A percentile compares a stretch with the other conserved stretches of the same genome.
Evolutionary conservation across 345 rosid species (phyloP).

Genomic region (Eucalyptus regnans): DNA sequence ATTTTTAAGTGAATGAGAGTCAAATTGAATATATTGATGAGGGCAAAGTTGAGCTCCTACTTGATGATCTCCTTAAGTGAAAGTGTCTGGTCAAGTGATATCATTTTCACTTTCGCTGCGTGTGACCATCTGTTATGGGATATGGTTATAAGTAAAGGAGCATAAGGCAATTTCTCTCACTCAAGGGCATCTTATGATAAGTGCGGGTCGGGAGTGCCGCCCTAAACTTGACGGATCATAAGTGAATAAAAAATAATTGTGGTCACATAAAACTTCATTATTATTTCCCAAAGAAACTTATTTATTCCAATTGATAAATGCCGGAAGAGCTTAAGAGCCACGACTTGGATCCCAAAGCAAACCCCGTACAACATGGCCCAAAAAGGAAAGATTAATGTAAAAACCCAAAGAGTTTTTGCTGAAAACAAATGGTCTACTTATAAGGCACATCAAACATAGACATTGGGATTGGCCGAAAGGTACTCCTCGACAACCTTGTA

Average conservation of each 20-base stretch:
- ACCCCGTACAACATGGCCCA: neutral
- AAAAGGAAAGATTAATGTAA: neutral
- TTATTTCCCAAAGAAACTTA: neutral
- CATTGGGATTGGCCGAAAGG: neutral
- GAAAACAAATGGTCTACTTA: neutral
- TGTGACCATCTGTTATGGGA: too few relatives aligned
- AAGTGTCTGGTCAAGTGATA: too few relatives aligned
- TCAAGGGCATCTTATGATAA: neutral
- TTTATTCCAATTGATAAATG: neutral
- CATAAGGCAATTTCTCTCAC: too few relatives aligned
- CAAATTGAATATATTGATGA: too few relatives aligned
- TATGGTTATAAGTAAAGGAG: too few relatives aligned
- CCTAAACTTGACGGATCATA: neutral
- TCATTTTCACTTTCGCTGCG: too few relatives aligned
- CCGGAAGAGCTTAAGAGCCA: neutral
- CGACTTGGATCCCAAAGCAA: neutral
- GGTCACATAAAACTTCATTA: neutral
- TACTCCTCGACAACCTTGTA: neutral
- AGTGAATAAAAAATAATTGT: neutral
- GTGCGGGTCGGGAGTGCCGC: neutral
- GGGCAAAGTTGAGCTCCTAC: too few relatives aligned
- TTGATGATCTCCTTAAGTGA: too few relatives aligned
- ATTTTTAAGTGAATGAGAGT: too few relatives aligned
- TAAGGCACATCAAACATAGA: neutral
- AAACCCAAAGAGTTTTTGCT: neutral